Conservation (phyloP, 2,329 filamentous ascomycete species). For the Proliferodiscus dingleyae region DNA sequence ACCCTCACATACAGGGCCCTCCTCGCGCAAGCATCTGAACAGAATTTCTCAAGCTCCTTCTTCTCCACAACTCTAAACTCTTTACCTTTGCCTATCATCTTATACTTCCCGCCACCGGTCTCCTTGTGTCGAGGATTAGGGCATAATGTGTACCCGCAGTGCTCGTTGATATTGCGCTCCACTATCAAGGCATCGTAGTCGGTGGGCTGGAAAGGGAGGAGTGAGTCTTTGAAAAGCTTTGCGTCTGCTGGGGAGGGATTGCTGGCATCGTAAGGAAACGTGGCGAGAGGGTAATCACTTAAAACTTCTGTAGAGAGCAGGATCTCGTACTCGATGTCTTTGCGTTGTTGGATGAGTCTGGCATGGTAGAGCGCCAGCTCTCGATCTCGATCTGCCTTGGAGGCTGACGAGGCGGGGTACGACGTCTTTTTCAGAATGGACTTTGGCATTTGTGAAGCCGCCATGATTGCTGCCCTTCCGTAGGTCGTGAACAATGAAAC, state of each 20-base stretch:
- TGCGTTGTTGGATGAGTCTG: slow-evolving; percentile 73
- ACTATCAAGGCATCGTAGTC: slow-evolving; percentile 87
- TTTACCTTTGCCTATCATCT: slow-evolving; percentile 52
- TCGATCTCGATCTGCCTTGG: slow-evolving; percentile 44
- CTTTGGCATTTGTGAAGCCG: slow-evolving; percentile 36
- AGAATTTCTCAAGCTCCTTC: slow-evolving; percentile 80
- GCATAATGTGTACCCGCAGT: slow-evolving; percentile 84
- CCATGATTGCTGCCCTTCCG: slow-evolving; percentile 19
- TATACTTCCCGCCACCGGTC: slow-evolving; percentile 58
- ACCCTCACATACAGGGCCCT: slow-evolving; percentile 82
- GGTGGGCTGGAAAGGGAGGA: slow-evolving; percentile 73
- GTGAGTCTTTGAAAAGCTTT: slow-evolving; percentile 56
- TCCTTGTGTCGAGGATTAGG: slow-evolving; percentile 54
- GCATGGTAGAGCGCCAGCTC: slow-evolving; percentile 79
- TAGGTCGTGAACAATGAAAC: neutral
- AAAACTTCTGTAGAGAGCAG: slow-evolving; percentile 64
- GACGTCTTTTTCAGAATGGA: slow-evolving; percentile 58
- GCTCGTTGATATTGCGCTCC: slow-evolving; percentile 78
- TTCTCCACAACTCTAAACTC: slow-evolving; percentile 64
- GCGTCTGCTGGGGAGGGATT: slow-evolving; percentile 56
- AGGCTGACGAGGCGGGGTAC: slow-evolving; percentile 37
- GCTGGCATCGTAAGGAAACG: slow-evolving; percentile 44
- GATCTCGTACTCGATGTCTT: slow-evolving; percentile 70
- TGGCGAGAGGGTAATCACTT: slow-evolving; percentile 31
- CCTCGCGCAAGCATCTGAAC: slow-evolving; percentile 71